Conservation (phyloP, 2,329 filamentous ascomycete genomes). For the Fusarium sp. region DNA sequence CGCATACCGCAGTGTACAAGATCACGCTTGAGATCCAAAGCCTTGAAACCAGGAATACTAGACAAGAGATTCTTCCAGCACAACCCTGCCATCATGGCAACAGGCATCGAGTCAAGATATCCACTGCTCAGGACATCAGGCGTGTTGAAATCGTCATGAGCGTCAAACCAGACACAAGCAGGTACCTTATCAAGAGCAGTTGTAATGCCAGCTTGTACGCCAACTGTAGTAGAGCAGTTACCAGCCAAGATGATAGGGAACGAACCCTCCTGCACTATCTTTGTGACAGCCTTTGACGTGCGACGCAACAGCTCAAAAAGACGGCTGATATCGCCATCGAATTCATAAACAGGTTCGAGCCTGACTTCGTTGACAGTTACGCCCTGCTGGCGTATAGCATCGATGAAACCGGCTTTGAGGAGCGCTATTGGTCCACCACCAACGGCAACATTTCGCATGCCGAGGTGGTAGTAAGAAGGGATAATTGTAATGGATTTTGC, state of each 20-base stretch:
- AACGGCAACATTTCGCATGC: not conserved
- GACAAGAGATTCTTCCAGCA: constrained; percentile 40
- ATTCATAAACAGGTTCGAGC: not conserved
- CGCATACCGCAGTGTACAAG: constrained; percentile 8
- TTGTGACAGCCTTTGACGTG: not conserved
- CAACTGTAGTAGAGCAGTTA: constrained; percentile 7
- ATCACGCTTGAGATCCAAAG: constrained; percentile 8
- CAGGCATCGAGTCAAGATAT: constrained; percentile 46
- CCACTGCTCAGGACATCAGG: constrained; percentile 40
- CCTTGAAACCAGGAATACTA: constrained; percentile 38
- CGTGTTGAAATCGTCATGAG: constrained; percentile 54
- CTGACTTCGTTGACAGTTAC: not conserved
- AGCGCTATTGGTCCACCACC: not conserved
- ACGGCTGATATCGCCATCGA: constrained; percentile 10
- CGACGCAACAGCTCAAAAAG: constrained; percentile 5
- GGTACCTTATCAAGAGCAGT: constrained; percentile 31
- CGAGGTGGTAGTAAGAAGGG: not conserved
- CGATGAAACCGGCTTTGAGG: not conserved
- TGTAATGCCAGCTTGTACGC: constrained; percentile 47
- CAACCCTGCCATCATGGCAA: constrained; percentile 41
- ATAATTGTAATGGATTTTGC: not conserved
- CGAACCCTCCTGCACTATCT: not conserved
- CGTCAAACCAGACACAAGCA: constrained; percentile 55
- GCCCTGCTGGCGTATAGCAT: not conserved
- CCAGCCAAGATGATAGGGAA: constrained; percentile 10